Conservation (phyloP, 768 basidiomycete genomes). For the Pleurotus platypus region DNA sequence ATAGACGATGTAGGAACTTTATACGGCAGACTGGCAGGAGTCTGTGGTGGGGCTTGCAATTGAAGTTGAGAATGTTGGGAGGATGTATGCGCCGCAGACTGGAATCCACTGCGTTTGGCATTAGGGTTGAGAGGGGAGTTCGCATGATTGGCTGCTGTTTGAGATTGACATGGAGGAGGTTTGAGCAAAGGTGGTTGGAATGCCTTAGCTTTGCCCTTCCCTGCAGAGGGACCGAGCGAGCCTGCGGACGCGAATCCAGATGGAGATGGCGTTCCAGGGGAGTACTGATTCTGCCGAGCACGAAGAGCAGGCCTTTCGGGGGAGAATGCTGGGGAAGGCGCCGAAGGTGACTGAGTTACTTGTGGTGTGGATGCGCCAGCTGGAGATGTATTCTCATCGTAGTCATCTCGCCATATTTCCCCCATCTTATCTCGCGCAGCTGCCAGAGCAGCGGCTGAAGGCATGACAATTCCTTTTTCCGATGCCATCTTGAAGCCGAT, state of each 20-base stretch:
- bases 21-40: neutral
- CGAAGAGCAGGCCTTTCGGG: slow-evolving; percentile 32
- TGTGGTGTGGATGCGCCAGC: neutral
- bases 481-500: slow-evolving; percentile 27
- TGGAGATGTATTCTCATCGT: slow-evolving; percentile 5
- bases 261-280: slow-evolving; percentile 38
- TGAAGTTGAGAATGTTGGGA: slow-evolving; percentile 26
- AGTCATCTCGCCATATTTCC: slow-evolving; percentile 43
- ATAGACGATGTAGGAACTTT: neutral
- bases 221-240: slow-evolving; percentile 11
- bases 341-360: slow-evolving; percentile 22
- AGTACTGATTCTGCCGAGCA: slow-evolving; percentile 29
- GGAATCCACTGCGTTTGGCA: slow-evolving; percentile 2
- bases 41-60: neutral
- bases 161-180: slow-evolving; percentile 7
- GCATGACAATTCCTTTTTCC: slow-evolving; percentile 37
- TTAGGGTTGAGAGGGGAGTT: slow-evolving; percentile 28
- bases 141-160: slow-evolving; percentile 5
- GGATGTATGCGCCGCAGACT: neutral
- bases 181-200: slow-evolving; percentile 20
- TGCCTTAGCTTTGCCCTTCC: slow-evolving; percentile 15
- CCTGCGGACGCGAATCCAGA: slow-evolving; percentile 18
- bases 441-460: slow-evolving; percentile 51
- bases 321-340: slow-evolving; percentile 15
- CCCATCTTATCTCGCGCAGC: slow-evolving; percentile 48